Evolutionary conservation across 345 rosid genomes (phyloP).

Genomic region (Hibiscus trionum): DNA sequence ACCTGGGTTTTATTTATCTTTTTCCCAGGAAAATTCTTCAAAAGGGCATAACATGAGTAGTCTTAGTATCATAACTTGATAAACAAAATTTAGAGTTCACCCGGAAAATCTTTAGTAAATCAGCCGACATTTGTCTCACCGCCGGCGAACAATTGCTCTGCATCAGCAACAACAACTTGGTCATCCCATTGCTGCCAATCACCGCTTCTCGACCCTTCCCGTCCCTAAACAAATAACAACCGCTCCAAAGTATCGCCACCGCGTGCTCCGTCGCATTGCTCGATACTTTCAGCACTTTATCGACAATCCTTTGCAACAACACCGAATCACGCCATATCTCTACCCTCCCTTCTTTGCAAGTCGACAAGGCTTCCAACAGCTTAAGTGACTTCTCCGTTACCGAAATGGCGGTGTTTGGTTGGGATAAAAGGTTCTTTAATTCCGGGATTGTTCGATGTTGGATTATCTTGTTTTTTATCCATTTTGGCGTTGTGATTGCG

Average conservation of each 20-base stretch:
- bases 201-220: conserved; percentile 54
- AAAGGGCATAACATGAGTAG: conserved; percentile 85
- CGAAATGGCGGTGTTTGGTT: conserved; percentile 22
- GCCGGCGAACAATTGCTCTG: conserved; percentile 71
- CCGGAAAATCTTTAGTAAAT: conserved; percentile 57
- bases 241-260: conserved; percentile 70
- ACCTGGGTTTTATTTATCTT: neutral
- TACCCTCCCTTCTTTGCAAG: conserved; percentile 54
- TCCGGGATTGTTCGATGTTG: conserved; percentile 26
- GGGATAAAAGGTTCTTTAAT: conserved; percentile 37
- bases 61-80: conserved; percentile 66
- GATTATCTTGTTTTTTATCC: conserved; percentile 39
- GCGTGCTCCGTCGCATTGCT: conserved; percentile 71
- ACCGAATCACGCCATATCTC: conserved; percentile 36
- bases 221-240: conserved; percentile 61
- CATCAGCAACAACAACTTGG: conserved; percentile 70
- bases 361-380: conserved; percentile 48
- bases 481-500: conserved; percentile 43
- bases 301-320: conserved; percentile 55
- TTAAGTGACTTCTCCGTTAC: conserved; percentile 58
- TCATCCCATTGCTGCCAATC: conserved; percentile 51
- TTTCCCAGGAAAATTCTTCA: conserved; percentile 24
- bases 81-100: conserved; percentile 42
- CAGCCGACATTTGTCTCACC: conserved; percentile 70
- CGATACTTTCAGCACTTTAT: conserved; percentile 65